These are phyloP conservation scores for Tulasnella sp. DNA, from an alignment of 768 basidiomycete species.

Conservation along the genomic window DNA sequence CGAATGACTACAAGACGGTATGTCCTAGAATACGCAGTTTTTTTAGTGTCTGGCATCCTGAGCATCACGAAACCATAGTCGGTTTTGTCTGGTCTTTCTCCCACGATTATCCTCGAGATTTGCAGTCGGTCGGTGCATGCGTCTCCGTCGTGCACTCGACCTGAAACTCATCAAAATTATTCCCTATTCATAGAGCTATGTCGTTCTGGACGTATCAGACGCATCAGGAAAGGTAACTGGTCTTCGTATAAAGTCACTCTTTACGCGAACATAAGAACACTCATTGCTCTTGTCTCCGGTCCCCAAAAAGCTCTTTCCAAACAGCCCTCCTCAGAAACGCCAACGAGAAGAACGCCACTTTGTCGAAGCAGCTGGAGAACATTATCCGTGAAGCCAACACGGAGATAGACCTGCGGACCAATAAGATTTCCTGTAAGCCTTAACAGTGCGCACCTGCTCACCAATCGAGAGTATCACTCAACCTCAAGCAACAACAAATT, in stretches of 20 bases:
- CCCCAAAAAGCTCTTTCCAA: conserved; percentile 56
- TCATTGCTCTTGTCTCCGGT: too few species aligned
- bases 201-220: conserved; percentile 89
- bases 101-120: conserved; percentile 66
- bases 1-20: conserved; percentile 87
- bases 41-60: background rate
- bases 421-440: conserved; percentile 50
- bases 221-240: conserved; percentile 62
- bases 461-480: background rate
- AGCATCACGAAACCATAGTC: conserved; percentile 37
- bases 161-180: background rate
- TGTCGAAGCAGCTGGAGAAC: conserved; percentile 77
- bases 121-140: conserved; percentile 49
- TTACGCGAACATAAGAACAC: background rate
- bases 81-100: conserved; percentile 69
- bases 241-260: background rate
- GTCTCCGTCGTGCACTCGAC: background rate
- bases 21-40: too few species aligned
- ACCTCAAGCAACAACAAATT: too few species aligned
- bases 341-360: conserved; percentile 69
- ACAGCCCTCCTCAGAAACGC: conserved; percentile 71
- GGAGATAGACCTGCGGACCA: conserved; percentile 57
- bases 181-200: conserved; percentile 44
- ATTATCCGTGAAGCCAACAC: conserved; percentile 79
- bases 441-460: too few species aligned